phyloP scores from a whole-genome alignment of 2,329 filamentous ascomycete genomes.

The Apiospora pterosperma region DNA sequence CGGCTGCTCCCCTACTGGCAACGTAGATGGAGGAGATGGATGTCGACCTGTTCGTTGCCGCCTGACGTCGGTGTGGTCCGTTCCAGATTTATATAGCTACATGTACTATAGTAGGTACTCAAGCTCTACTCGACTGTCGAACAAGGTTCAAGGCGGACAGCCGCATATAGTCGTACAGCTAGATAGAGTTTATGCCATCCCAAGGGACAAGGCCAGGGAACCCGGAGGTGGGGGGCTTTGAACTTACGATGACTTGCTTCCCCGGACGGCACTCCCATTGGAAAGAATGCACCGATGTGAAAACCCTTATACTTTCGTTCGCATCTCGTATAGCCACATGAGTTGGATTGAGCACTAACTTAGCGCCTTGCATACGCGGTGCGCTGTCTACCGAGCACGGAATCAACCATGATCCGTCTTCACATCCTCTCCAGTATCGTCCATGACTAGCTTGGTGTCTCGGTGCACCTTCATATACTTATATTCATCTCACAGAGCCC shows the following conservation, averaged over 20 bases:
- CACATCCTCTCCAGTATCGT: background rate
- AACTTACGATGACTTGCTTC: too few species aligned
- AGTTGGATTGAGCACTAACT: background rate
- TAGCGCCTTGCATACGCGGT: background rate
- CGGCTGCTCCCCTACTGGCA: too few species aligned
- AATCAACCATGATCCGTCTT: background rate
- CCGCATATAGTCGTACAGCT: constrained; percentile 56
- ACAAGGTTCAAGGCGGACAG: background rate
- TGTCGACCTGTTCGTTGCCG: background rate
- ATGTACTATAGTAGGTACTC: background rate
- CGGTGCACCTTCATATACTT: background rate
- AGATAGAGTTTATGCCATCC: constrained; percentile 58
- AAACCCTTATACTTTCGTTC: too few species aligned
- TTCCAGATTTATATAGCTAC: background rate
- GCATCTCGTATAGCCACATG: background rate
- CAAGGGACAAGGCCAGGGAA: background rate
- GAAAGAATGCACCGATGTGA: too few species aligned
- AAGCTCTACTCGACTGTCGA: background rate
- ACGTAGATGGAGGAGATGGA: background rate
- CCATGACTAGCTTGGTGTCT: background rate
- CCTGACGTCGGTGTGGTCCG: background rate
- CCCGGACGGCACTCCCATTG: background rate
- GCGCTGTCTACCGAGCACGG: background rate
- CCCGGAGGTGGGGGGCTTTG: too few species aligned
- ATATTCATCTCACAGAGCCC: too few species aligned